Evolutionary conservation across 2,329 filamentous ascomycete genomes (phyloP).

Genomic region (Plectosphaerella sp.): DNA sequence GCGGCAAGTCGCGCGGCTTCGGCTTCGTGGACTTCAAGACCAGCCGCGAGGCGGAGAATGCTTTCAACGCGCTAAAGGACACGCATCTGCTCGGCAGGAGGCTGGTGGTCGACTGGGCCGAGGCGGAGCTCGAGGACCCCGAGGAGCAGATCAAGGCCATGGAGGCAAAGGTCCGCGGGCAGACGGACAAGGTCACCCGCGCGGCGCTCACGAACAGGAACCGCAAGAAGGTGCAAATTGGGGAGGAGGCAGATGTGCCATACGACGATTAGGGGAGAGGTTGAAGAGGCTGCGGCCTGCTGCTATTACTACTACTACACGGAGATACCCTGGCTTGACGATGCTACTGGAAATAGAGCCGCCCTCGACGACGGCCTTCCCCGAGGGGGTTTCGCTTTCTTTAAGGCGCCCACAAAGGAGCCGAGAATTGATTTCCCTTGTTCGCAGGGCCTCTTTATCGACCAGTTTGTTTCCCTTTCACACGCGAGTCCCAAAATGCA

Average conservation of each 20-base stretch:
- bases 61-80: constrained; percentile 84
- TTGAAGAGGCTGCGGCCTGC: not conserved
- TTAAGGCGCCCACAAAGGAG: not conserved
- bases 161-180: constrained; percentile 89
- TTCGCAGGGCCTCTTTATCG: not conserved
- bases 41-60: constrained; percentile 82
- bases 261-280: constrained; percentile 17
- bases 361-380: not conserved
- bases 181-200: constrained; percentile 85
- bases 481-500: not conserved
- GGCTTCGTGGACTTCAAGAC: constrained; percentile 96
- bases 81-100: constrained; percentile 89
- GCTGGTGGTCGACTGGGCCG: constrained; percentile 87
- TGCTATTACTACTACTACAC: too few species aligned
- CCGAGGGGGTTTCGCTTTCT: not conserved
- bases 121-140: constrained; percentile 81
- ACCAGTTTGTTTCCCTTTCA: not conserved
- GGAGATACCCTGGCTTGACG: not conserved
- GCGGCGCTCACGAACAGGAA: constrained; percentile 81
- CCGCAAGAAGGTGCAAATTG: constrained; percentile 85
- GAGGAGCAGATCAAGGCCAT: constrained; percentile 97
- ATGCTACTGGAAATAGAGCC: not conserved
- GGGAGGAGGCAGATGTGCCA: constrained; percentile 49
- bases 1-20: constrained; percentile 83
- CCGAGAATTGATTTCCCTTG: not conserved